Evolutionary conservation across 768 basidiomycete species (phyloP), one percentile per base, ranked within the genome.

Genomic region (Cyclocybe cylindracea): DNA sequence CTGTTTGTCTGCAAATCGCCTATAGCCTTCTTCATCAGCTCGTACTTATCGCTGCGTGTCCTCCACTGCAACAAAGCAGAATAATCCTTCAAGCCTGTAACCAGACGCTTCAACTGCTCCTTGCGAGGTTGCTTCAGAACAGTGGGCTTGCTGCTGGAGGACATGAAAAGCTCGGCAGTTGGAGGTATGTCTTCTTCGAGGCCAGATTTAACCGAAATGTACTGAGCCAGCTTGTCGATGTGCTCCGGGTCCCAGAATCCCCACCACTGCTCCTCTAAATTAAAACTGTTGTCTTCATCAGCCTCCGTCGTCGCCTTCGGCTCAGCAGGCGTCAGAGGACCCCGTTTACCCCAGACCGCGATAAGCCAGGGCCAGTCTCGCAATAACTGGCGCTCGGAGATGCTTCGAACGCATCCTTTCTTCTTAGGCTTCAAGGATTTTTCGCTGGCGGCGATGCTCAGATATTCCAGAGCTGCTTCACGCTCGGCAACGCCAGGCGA

Each of bases 281-380:
- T 71, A 4, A 70, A 66, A 2, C 77, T 77, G 4, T 69, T 71
- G 0, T 71, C 68, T 5, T 55, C 57, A 2, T 57, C 50, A 7
- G 7, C 51, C 66, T 40, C 58, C 59, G 7, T 61, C 66, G 11
- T 53, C 50, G 19, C 54, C 44, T 33, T 48, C 29, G 50, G 37
- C 9, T 47, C 50, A 37, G 39, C 48, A 18, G 63, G 55, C 7
- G 45, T 51, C 7, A 52, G 42, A 24, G 53, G 48, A 14, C 84
- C 82, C 54, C 70, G 78, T 66, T 67, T 79, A 1, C 89, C 89
- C 79, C 83, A 88, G 1, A 90, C 86, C 4, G 79, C 83, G n/a
- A 93, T 60, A 63, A 89, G 87, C 86, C 86, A 90, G 1, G 82
- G 75, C 89, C 90, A 93, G 32, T 79, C 76, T 51, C 65, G 77